Base-by-base conservation (phyloP, 192 early-diverging fungal genomes). In the Polychytrium aggregatum region DNA sequence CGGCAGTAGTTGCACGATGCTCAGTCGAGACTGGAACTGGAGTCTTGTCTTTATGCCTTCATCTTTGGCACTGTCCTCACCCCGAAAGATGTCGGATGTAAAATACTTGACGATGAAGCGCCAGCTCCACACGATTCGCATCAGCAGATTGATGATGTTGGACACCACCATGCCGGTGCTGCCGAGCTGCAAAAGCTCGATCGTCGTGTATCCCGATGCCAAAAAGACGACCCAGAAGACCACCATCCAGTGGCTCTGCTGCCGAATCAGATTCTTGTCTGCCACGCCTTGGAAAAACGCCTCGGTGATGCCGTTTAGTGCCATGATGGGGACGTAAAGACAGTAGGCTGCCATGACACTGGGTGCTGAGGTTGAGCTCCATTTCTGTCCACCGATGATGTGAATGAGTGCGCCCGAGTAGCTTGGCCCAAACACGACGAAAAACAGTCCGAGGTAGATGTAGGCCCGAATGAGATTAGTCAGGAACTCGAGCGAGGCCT, bases 241-340 rank as follows among this genome's bases (percentile, higher is more conserved):
- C 20, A 84, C 71, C 86, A 95, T 86, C 70, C 74, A 86, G 13
- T 65, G 49, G 45, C 79, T 87, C 31, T 86, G 68, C 17, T 52
- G 37, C 4, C 60, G 28, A 9, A 98, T 62, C 41, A 82, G 76
- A 1, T 58, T 51, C 34, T 74, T 62, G 3, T 82, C 64, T 0
- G 82, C 95, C 17, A 90, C 86, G 1, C 83, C 86, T 53, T 92
- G 88, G 17, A 95, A 73, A 62, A 92, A 96, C 1, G 84, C 86
- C 58, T 98, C 95, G 4, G 87, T 82, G 44, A 98, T 84, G 0
- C 95, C 95, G 59, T 98, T 98, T 26, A 92, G 44, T 11, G 89
- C 95, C 86, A 96, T 84, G 10, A 95, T 47, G 2, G 95, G 95
- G 0, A 98, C 73, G 68, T 92, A 98, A 29, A 85, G 50, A 50